These are phyloP conservation scores for Aureobasidium subglaciale DNA, from an alignment of 2,329 filamentous ascomycete species.

Conservation along the genomic window DNA sequence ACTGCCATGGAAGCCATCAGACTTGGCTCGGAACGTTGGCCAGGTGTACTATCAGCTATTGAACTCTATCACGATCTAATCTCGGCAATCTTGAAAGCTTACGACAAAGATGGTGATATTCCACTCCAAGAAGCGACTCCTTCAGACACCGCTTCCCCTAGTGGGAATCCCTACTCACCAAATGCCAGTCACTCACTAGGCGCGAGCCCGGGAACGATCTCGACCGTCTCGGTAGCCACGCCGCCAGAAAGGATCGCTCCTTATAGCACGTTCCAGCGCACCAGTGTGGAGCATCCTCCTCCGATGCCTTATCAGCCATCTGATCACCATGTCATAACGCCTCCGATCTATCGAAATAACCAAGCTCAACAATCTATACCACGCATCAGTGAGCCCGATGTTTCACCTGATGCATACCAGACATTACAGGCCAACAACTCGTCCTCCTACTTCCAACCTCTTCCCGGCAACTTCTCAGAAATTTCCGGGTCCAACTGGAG, in stretches of 20 bases:
- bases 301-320: slow-evolving; percentile 24
- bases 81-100: slow-evolving; percentile 79
- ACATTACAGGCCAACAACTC: slow-evolving; percentile 18
- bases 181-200: slow-evolving; percentile 36
- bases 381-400: not conserved
- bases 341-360: slow-evolving; percentile 1
- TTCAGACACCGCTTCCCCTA: slow-evolving; percentile 33
- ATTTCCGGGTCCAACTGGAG: slow-evolving; percentile 18
- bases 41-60: slow-evolving; percentile 75
- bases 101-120: slow-evolving; percentile 55
- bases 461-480: slow-evolving; percentile 26
- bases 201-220: slow-evolving; percentile 36
- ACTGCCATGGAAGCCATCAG: slow-evolving; percentile 72
- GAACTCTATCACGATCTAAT: slow-evolving; percentile 83
- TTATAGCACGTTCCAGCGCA: slow-evolving; percentile 26
- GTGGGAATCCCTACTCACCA: slow-evolving; percentile 20
- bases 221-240: slow-evolving; percentile 27
- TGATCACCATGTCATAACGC: slow-evolving; percentile 16
- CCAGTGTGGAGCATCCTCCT: slow-evolving; percentile 25
- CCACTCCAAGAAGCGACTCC: slow-evolving; percentile 42
- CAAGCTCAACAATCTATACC: not conserved
- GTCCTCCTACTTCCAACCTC: slow-evolving; percentile 21
- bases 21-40: slow-evolving; percentile 81
- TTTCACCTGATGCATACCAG: slow-evolving; percentile 15
- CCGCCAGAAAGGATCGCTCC: slow-evolving; percentile 24